A percentile compares a stretch with the other conserved stretches of the same genome.
Evolutionary conservation across 2,329 filamentous ascomycete genomes (phyloP).

Genomic region (Alternaria gansuensis): DNA sequence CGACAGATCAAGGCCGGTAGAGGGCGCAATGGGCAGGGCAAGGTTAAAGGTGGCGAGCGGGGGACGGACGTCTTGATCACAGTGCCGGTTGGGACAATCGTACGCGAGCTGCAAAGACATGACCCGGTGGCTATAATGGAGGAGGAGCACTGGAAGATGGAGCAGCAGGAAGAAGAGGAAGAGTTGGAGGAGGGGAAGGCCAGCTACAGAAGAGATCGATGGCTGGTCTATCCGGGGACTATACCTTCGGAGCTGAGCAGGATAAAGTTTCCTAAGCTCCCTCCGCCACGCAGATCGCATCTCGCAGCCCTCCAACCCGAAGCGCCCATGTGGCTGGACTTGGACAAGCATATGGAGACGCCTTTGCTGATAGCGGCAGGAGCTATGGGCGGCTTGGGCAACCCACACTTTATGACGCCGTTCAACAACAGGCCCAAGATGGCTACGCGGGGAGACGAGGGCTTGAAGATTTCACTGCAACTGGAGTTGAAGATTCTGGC

Average conservation of each 20-base stretch:
- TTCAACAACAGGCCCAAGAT: constrained; percentile 81
- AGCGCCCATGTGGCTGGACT: constrained; percentile 70
- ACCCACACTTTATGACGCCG: constrained; percentile 88
- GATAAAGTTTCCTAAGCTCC: constrained; percentile 66
- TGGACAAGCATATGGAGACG: constrained; percentile 75
- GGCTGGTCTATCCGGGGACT: constrained; percentile 85
- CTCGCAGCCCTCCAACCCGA: constrained; percentile 74
- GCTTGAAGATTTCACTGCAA: constrained; percentile 79
- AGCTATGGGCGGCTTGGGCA: constrained; percentile 88
- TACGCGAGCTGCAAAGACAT: constrained; percentile 79
- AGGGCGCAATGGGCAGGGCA: constrained; percentile 81
- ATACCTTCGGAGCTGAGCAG: constrained; percentile 73
- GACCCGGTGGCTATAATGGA: constrained; percentile 80
- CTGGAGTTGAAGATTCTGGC: constrained; percentile 94
- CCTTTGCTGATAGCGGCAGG: constrained; percentile 88
- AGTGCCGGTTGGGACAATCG: constrained; percentile 90
- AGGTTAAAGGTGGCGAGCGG: constrained; percentile 74
- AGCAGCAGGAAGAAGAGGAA: constrained; percentile 34
- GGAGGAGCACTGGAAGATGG: constrained; percentile 42
- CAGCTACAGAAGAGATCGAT: constrained; percentile 71
- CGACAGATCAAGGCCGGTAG: constrained; percentile 77
- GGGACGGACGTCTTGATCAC: constrained; percentile 88
- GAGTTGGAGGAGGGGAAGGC: constrained; percentile 46
- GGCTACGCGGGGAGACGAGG: constrained; percentile 84
- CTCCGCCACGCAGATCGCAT: constrained; percentile 64